A percentile compares a stretch with the other conserved stretches of the same genome.
Evolutionary conservation across 305 asterid genomes (phyloP).

Genomic region (Solanum hybrid): DNA sequence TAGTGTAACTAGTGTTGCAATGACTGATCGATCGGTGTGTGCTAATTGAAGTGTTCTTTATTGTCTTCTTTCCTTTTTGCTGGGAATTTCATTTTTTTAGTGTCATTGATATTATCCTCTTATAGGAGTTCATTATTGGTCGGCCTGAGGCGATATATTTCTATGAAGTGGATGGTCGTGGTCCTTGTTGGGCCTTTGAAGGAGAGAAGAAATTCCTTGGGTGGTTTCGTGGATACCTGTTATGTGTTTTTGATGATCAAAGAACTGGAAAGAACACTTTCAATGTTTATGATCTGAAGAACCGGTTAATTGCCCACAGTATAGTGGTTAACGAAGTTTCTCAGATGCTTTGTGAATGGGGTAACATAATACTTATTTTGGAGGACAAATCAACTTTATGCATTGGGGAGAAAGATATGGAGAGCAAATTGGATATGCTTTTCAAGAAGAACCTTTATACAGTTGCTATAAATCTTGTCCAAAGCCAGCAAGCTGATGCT

Average conservation of each 20-base stretch:
- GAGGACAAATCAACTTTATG: conserved; percentile 71
- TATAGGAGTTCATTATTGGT: conserved; percentile 89
- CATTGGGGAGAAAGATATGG: conserved; percentile 96
- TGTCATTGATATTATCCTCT: not conserved
- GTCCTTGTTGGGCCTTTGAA: conserved; percentile 99
- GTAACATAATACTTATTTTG: conserved; percentile 77
- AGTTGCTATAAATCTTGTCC: conserved; percentile 90
- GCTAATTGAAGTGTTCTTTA: conserved; percentile 5
- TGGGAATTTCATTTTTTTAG: not conserved
- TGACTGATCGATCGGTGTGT: conserved; percentile 85
- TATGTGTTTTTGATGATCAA: conserved; percentile 82
- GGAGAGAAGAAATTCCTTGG: conserved; percentile 92
- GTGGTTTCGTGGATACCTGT: conserved; percentile 92
- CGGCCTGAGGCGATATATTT: conserved; percentile 93
- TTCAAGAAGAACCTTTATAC: conserved; percentile 92
- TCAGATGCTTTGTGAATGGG: conserved; percentile 97
- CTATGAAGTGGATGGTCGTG: conserved; percentile 96
- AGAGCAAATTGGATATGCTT: conserved; percentile 94
- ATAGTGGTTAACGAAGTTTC: conserved; percentile 67
- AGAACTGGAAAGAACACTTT: conserved; percentile 65
- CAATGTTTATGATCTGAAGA: conserved; percentile 84
- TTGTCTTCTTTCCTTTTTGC: not conserved
- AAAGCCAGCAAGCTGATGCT: conserved; percentile 97
- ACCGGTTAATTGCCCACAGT: conserved; percentile 82
- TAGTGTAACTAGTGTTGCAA: conserved; percentile 63